Conservation (phyloP, 1,284 basidiomycete genomes). For the Cryptococcus neoformans region DNA sequence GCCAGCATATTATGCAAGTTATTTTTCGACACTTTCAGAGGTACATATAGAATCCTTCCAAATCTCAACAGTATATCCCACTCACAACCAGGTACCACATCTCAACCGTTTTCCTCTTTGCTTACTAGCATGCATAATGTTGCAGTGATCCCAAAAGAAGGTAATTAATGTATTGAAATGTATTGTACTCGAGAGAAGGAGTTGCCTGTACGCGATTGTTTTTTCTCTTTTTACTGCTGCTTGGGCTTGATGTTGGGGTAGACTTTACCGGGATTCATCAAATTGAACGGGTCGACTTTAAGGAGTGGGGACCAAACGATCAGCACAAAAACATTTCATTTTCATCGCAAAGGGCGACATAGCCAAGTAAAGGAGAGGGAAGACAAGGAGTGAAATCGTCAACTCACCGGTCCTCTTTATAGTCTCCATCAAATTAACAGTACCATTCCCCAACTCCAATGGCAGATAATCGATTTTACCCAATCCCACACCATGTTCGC, state of each 20-base stretch:
- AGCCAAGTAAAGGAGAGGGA: neutral
- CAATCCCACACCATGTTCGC: constrained; percentile 81
- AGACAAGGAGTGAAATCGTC: neutral
- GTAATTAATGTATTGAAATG: too few relatives aligned
- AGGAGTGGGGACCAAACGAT: neutral
- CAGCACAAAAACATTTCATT: neutral
- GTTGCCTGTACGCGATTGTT: too few relatives aligned
- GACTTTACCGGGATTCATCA: constrained; percentile 77
- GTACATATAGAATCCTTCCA: too few relatives aligned
- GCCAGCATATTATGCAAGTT: too few relatives aligned
- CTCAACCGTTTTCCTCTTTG: too few relatives aligned
- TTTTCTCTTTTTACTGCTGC: neutral
- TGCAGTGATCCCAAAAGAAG: too few relatives aligned
- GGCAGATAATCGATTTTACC: constrained; percentile 66
- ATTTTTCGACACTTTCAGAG: too few relatives aligned
- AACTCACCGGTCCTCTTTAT: constrained; percentile 59
- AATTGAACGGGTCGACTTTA: constrained; percentile 64
- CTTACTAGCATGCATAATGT: too few relatives aligned
- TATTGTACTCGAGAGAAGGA: too few relatives aligned
- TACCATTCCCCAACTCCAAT: constrained; percentile 70
- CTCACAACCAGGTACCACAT: too few relatives aligned
- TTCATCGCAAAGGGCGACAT: neutral
- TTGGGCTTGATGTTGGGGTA: constrained; percentile 43
- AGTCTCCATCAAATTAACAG: constrained; percentile 73
- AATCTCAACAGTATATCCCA: too few relatives aligned